phyloP scores from a whole-genome alignment of 257 asterid species.

The Solanum habrochaites region DNA sequence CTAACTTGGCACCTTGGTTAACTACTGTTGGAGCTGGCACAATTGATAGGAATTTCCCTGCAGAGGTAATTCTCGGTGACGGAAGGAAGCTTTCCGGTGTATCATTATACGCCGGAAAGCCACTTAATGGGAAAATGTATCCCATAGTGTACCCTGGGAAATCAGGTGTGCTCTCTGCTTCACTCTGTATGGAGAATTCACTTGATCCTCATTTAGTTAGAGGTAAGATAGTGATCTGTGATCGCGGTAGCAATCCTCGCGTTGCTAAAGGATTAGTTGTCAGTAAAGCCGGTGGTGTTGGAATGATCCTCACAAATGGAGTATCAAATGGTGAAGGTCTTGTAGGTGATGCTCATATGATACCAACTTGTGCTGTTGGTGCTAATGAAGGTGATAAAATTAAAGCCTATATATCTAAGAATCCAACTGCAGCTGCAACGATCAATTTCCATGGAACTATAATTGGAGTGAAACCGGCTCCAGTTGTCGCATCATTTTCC shows the following conservation, averaged over 20 bases:
- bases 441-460: slow-evolving; percentile 62
- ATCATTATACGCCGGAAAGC: slow-evolving; percentile 70
- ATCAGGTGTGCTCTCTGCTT: slow-evolving; percentile 69
- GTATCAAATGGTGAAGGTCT: slow-evolving; percentile 86
- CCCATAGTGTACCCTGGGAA: slow-evolving; percentile 72
- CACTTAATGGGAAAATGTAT: slow-evolving; percentile 63
- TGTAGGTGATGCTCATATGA: slow-evolving; percentile 81
- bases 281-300: slow-evolving; percentile 80
- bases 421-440: slow-evolving; percentile 46
- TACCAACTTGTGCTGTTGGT: slow-evolving; percentile 84
- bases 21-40: slow-evolving; percentile 97
- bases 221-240: slow-evolving; percentile 86
- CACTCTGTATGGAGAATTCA: slow-evolving; percentile 90
- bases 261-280: slow-evolving; percentile 91
- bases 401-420: slow-evolving; percentile 39
- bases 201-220: slow-evolving; percentile 46
- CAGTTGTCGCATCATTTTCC: slow-evolving; percentile 89
- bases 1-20: slow-evolving; percentile 94
- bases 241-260: slow-evolving; percentile 89
- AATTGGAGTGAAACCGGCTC: slow-evolving; percentile 80
- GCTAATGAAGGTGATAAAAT: slow-evolving; percentile 62
- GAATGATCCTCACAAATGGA: slow-evolving; percentile 90
- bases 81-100: slow-evolving; percentile 67
- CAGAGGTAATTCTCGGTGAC: slow-evolving; percentile 54
- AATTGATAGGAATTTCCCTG: slow-evolving; percentile 82